A percentile compares a stretch with the other conserved stretches of the same genome.
Evolutionary conservation across 2,329 filamentous ascomycete species (phyloP).

Genomic region (Pyricularia pennisetigena): DNA sequence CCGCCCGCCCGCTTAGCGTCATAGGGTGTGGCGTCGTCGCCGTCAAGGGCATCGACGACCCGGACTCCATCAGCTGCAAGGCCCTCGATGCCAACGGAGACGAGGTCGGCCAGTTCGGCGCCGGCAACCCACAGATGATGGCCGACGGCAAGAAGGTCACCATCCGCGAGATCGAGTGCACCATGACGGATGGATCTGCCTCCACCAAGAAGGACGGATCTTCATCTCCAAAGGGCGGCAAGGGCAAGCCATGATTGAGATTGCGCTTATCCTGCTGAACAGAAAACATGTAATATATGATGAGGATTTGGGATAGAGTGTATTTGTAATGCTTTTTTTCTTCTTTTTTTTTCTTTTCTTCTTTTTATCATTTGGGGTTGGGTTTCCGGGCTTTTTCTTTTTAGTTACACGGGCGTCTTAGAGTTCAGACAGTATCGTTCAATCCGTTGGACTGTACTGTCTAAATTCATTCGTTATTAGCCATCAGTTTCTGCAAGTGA

Average conservation of each 20-base stretch:
- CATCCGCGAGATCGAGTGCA: neutral
- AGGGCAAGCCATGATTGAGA: no score
- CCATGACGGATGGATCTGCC: neutral
- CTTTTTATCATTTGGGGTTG: neutral
- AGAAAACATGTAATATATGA: neutral
- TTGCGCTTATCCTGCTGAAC: neutral
- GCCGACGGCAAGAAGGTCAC: neutral
- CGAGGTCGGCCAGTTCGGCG: neutral
- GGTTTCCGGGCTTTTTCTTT: neutral
- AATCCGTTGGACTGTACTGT: neutral
- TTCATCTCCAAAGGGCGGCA: neutral
- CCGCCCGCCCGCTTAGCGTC: neutral
- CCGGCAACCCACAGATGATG: neutral
- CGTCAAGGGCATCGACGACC: neutral
- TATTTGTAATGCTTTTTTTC: neutral
- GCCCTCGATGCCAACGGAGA: neutral
- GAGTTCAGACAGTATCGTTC: neutral
- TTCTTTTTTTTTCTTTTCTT: neutral
- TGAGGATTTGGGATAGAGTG: neutral
- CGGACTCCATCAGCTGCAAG: constrained; percentile 6
- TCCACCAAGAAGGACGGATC: no score
- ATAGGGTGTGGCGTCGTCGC: neutral
- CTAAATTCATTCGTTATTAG: neutral
- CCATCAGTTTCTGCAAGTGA: neutral
- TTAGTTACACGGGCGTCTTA: neutral